phyloP scores from a whole-genome alignment of 2,329 filamentous ascomycete species.

The Colletotrichum sp. region DNA sequence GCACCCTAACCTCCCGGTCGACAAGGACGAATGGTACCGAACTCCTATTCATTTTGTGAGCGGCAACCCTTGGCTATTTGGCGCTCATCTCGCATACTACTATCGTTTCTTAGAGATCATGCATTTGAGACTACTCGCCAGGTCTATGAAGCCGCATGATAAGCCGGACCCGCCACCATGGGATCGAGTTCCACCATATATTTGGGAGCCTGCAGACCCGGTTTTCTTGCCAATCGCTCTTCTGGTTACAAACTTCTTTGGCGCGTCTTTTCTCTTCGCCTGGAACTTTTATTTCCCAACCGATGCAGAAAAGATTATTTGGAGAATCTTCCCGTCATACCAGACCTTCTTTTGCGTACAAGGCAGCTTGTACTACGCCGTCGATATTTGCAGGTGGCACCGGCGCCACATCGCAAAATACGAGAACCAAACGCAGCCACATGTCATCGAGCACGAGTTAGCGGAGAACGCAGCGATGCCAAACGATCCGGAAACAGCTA shows the following conservation, averaged over 20 bases:
- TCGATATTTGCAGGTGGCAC: neutral
- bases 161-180: too few relatives aligned
- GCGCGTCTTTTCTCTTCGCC: neutral
- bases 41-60: neutral
- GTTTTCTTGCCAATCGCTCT: too few relatives aligned
- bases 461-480: too few relatives aligned
- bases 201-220: neutral
- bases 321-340: neutral
- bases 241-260: too few relatives aligned
- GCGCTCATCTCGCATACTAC: neutral
- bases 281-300: neutral
- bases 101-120: neutral
- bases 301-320: fast-evolving
- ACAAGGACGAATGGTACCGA: too few relatives aligned
- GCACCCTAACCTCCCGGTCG: neutral
- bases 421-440: neutral
- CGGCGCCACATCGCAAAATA: neutral
- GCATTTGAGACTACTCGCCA: neutral
- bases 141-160: neutral
- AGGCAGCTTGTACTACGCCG: neutral
- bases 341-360: neutral
- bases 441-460: neutral
- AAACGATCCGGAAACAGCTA: neutral
- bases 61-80: neutral
- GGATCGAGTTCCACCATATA: neutral